phyloP scores from a whole-genome alignment of 768 basidiomycete species.

The Agrocybe pediades region DNA sequence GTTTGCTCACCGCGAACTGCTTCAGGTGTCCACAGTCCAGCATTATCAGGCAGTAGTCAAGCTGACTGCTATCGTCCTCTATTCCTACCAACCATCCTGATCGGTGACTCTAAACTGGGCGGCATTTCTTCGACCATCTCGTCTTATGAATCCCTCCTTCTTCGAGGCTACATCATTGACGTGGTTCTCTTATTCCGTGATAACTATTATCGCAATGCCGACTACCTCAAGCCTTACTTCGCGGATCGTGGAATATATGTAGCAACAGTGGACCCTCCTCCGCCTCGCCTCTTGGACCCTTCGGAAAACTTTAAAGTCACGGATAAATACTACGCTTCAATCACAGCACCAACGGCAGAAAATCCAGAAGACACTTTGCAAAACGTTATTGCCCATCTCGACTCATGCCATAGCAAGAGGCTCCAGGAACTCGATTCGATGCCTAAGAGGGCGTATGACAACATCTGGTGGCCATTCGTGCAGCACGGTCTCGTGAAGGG shows the following conservation, averaged over 20 bases:
- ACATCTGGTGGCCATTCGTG: constrained; percentile 97
- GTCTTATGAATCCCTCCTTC: constrained; percentile 85
- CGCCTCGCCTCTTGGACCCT: constrained; percentile 43
- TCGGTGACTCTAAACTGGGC: constrained; percentile 88
- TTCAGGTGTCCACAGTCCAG: constrained; percentile 90
- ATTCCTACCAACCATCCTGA: constrained; percentile 82
- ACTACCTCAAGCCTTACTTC: constrained; percentile 83
- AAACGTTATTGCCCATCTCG: constrained; percentile 55
- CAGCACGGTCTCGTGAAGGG: constrained; percentile 78
- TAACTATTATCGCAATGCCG: constrained; percentile 83
- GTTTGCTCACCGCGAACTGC: background rate
- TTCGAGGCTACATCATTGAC: constrained; percentile 91
- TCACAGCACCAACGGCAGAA: constrained; percentile 38
- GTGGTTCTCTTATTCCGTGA: constrained; percentile 84
- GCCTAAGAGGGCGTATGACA: constrained; percentile 73
- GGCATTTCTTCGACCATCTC: constrained; percentile 93
- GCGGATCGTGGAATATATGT: constrained; percentile 66
- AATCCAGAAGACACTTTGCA: constrained; percentile 36
- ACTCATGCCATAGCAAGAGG: constrained; percentile 62
- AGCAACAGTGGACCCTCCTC: constrained; percentile 58
- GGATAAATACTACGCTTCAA: constrained; percentile 69
- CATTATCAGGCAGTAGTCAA: constrained; percentile 81
- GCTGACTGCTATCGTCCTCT: constrained; percentile 84
- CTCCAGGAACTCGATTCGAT: constrained; percentile 77
- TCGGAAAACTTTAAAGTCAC: constrained; percentile 52